These are phyloP conservation scores for Daldinia bambusicola DNA, from an alignment of 495 filamentous ascomycete genomes.

Conservation along the genomic window DNA sequence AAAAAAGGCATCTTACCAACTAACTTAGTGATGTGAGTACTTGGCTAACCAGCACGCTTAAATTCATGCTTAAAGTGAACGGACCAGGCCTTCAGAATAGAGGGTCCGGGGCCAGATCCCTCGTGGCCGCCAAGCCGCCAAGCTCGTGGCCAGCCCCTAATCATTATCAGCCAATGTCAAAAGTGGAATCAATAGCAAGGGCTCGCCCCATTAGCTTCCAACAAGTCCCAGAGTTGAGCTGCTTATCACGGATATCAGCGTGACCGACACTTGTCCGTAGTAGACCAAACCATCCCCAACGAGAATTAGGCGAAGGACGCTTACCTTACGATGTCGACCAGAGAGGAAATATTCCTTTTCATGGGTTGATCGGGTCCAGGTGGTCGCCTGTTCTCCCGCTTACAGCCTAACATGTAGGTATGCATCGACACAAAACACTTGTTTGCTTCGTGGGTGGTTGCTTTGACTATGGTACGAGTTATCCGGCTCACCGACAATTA, in stretches of 20 bases:
- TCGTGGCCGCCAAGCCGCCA: slow-evolving; percentile 50
- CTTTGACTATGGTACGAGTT: slow-evolving; percentile 23
- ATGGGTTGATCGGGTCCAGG: neutral
- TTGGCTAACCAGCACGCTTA: slow-evolving; percentile 50
- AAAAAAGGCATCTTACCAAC: slow-evolving; percentile 18
- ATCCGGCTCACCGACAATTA: slow-evolving; percentile 32
- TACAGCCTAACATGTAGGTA: neutral
- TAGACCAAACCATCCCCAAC: slow-evolving; percentile 12
- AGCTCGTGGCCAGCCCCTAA: slow-evolving; percentile 35
- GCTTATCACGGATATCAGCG: slow-evolving; percentile 24
- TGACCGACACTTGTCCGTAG: slow-evolving; percentile 30
- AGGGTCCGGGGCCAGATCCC: slow-evolving; percentile 44
- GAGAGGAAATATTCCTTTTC: neutral
- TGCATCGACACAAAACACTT: slow-evolving; percentile 10
- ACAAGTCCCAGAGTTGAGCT: slow-evolving; percentile 9
- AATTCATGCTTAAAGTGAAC: slow-evolving; percentile 62
- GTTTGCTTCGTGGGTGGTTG: slow-evolving; percentile 40
- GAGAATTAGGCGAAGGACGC: slow-evolving; percentile 1
- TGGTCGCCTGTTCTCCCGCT: neutral
- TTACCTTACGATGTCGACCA: slow-evolving; percentile 2
- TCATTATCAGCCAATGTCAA: slow-evolving; percentile 24
- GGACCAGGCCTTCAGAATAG: slow-evolving; percentile 34
- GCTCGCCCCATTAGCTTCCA: slow-evolving; percentile 23
- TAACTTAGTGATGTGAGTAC: slow-evolving; percentile 5
- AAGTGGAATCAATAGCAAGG: slow-evolving; percentile 30